Base-by-base conservation (phyloP, 108 stramenopile genomes). In the Thalassiosira profunda region DNA sequence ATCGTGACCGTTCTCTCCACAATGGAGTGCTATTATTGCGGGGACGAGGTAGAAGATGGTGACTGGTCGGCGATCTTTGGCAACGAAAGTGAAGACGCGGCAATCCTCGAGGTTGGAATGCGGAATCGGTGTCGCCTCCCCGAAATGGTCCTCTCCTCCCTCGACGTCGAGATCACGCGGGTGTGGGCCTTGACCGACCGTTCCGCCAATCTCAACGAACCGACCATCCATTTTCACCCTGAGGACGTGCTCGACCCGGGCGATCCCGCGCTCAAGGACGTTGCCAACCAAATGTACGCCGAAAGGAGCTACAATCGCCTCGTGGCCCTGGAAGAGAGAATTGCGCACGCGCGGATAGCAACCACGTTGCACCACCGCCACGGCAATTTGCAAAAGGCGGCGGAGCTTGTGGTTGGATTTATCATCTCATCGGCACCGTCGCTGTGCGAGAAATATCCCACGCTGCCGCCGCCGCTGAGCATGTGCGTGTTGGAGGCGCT, bases 401-500 rank as follows among this genome's bases (percentile, higher is more conserved):
- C 67, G 25, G 60, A 80, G 40, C 45, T 92, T 10, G 58, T 90
- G 0, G 62, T 81, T 12, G 59, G 69, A 0, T 95, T 89, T 40
- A 20, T 95, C 10, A 42, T 89, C 12, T 70, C 87, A 28, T 77
- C 84, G 15, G 63, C 74, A 11, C 85, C 87, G 5, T 59, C 85
- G 5, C 26, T 80, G 8, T 68, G 51, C 25, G 89, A 90, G 59
- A 57, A 85, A 20, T 82, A 85, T 61, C 88, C 90, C 5, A 74
- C 67, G 41, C 43, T 79, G 4, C 83, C 83, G 8, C 93, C 93
- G 3, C 68, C 74, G n/a, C 60, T 89, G 47, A 95, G 93, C 58
- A 48, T 90, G 31, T 83, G 81, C 59, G 51, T 90, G 0, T 41
- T 95, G 55, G 93, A 95, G 52, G 71, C 81, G 0, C 68, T 95